Percentiles rank a stretch among this genome's conserved stretches.
phyloP scores from a whole-genome alignment of 305 asterid genomes.

The Nicotiana rustica region DNA sequence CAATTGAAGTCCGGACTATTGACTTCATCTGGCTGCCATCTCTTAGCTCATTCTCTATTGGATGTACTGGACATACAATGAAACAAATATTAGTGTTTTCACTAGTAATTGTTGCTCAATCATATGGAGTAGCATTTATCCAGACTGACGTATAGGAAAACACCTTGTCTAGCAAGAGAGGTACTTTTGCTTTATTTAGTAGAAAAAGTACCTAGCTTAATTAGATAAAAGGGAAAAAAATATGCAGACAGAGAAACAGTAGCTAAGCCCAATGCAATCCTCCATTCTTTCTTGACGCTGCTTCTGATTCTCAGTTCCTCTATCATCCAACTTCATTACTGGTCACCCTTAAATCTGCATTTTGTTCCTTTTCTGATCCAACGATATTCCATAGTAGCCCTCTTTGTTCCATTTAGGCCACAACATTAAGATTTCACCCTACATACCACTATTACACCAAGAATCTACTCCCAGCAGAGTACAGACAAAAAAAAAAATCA shows the following conservation, averaged over 20 bases:
- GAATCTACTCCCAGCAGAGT: constrained; percentile 5
- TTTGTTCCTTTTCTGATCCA: background rate
- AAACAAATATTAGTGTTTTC: constrained; percentile 4
- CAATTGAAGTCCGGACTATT: constrained; percentile 67
- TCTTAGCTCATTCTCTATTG: constrained; percentile 75
- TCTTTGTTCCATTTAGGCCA: background rate
- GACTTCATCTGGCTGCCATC: constrained; percentile 73
- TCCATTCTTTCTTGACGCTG: background rate
- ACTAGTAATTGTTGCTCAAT: background rate
- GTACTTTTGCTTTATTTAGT: background rate
- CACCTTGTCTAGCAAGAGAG: background rate
- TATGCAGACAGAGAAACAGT: background rate
- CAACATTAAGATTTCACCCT: background rate
- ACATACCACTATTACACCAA: background rate
- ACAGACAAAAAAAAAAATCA: background rate
- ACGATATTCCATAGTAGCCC: background rate
- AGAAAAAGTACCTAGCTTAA: background rate
- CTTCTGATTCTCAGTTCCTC: background rate
- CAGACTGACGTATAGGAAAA: background rate
- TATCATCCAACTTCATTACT: background rate
- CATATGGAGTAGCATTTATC: background rate
- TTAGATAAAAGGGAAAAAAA: background rate
- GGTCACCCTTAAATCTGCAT: background rate
- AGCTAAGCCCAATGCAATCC: background rate
- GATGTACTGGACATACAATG: constrained; percentile 57